Evolutionary conservation across 1,284 basidiomycete species (phyloP).

Genomic region (Papiliotrema fonsecae): DNA sequence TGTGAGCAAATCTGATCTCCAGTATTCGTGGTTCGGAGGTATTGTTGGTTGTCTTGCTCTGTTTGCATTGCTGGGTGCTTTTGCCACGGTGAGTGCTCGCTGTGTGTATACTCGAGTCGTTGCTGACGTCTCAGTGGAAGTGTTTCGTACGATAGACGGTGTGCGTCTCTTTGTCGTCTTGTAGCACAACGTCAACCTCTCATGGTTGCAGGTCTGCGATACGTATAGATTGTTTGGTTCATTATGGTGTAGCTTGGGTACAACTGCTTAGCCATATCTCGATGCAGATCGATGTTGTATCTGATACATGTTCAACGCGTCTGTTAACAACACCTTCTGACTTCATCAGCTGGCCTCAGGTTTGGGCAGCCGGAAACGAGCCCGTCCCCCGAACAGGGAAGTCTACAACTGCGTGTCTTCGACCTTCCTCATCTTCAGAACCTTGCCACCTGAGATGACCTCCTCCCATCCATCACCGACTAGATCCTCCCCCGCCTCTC

Average conservation of each 20-base stretch:
- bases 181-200: neutral
- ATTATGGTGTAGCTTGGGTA: too few species aligned
- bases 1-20: slow-evolving; percentile 1
- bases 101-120: neutral
- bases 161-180: neutral
- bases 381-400: neutral
- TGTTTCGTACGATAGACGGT: slow-evolving; percentile 15
- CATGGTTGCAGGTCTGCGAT: neutral
- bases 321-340: too few species aligned
- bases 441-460: slow-evolving; percentile 56
- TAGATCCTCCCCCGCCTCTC: slow-evolving; percentile 56
- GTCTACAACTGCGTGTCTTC: neutral
- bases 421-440: slow-evolving; percentile 9
- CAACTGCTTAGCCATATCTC: too few species aligned
- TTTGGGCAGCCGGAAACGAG: neutral
- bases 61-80: slow-evolving; percentile 75
- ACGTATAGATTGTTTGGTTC: neutral
- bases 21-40: slow-evolving; percentile 74
- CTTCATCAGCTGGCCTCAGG: neutral
- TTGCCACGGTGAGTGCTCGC: slow-evolving; percentile 56
- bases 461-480: slow-evolving; percentile 66
- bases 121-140: slow-evolving; percentile 14
- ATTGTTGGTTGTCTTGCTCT: slow-evolving; percentile 72
- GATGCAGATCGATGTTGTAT: too few species aligned
- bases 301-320: too few species aligned